Percentiles rank a stretch among this genome's conserved stretches.
These are phyloP conservation scores for Tylopilus vinaceipallidus DNA, from an alignment of 768 basidiomycete genomes.

Conservation along the genomic window DNA sequence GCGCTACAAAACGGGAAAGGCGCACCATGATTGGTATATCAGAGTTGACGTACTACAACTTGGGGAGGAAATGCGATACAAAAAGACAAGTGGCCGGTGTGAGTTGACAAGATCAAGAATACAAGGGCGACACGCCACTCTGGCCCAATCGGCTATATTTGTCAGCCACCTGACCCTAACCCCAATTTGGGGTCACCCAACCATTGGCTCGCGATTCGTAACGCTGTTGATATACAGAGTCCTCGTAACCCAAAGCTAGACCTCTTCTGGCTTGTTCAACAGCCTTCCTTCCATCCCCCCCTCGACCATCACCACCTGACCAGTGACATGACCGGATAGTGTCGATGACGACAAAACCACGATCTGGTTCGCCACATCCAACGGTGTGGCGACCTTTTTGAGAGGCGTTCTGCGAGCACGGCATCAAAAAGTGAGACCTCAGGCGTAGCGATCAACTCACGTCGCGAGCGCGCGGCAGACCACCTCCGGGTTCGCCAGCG, in stretches of 20 bases:
- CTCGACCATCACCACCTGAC: slow-evolving; percentile 67
- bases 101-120: slow-evolving; percentile 10
- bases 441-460: slow-evolving; percentile 37
- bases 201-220: too few species aligned
- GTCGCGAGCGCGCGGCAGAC: slow-evolving; percentile 64
- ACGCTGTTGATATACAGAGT: background rate
- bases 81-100: background rate
- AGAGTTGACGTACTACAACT: too few species aligned
- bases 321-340: slow-evolving; percentile 69
- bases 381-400: slow-evolving; percentile 61
- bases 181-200: slow-evolving; percentile 15
- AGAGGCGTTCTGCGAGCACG: slow-evolving; percentile 53
- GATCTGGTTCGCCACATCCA: slow-evolving; percentile 66
- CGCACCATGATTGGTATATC: slow-evolving; percentile 23
- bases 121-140: background rate
- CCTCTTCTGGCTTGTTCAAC: slow-evolving; percentile 41
- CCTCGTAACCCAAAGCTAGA: background rate
- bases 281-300: slow-evolving; percentile 80
- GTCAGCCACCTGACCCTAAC: slow-evolving; percentile 29
- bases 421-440: background rate
- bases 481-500: slow-evolving; percentile 52
- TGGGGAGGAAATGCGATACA: background rate
- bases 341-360: slow-evolving; percentile 55
- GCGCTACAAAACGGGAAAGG: background rate
- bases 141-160: slow-evolving; percentile 2